phyloP scores from a whole-genome alignment of 78 protist genomes.

The Andalucia godoyi region DNA sequence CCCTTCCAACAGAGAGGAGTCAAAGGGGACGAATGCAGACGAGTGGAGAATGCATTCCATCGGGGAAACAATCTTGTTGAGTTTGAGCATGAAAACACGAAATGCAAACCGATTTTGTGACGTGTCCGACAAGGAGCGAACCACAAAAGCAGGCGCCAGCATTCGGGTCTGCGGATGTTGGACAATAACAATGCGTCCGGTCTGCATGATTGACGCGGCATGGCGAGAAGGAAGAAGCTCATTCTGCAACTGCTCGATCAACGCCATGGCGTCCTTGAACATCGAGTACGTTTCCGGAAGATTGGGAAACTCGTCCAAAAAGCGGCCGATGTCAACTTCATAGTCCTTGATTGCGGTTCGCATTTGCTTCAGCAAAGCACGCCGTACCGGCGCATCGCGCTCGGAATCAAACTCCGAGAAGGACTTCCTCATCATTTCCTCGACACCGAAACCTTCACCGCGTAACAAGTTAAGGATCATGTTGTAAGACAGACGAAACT shows the following conservation, averaged over 20 bases:
- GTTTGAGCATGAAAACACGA: too few relatives aligned
- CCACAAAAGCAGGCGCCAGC: too few relatives aligned
- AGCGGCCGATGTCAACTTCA: not conserved
- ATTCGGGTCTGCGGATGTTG: too few relatives aligned
- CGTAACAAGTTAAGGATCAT: constrained; percentile 82
- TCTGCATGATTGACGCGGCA: too few relatives aligned
- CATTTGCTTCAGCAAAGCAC: not conserved
- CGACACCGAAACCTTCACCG: constrained; percentile 65
- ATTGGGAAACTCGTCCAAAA: not conserved
- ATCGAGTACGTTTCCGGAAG: not conserved
- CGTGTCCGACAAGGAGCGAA: too few relatives aligned
- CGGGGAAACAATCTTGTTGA: too few relatives aligned
- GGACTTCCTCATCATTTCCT: constrained; percentile 67
- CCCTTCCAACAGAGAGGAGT: too few relatives aligned
- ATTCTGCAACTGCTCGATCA: not conserved
- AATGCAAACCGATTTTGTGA: too few relatives aligned
- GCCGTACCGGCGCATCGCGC: constrained; percentile 1
- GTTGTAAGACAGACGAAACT: constrained; percentile 79
- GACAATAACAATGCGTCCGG: too few relatives aligned
- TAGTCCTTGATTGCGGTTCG: not conserved
- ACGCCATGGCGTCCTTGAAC: not conserved
- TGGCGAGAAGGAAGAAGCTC: not conserved
- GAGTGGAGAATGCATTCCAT: too few relatives aligned
- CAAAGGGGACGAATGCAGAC: too few relatives aligned
- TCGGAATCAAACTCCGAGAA: constrained; percentile 53